Evolutionary conservation across 2,329 filamentous ascomycete genomes (phyloP).

Genomic region (Pseudocercospora vitis): DNA sequence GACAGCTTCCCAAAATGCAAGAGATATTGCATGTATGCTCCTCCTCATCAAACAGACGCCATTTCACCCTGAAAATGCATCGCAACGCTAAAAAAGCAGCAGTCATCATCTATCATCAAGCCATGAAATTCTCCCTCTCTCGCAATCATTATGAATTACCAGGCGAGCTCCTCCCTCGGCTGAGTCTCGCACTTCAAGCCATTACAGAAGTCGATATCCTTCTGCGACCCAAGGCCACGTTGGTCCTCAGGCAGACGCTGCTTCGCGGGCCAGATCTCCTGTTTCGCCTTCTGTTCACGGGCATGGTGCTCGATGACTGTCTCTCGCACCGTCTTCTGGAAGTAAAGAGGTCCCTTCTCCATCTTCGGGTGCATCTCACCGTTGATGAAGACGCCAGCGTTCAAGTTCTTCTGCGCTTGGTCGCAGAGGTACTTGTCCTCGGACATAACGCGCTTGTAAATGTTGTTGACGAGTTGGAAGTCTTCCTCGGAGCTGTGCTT

Average conservation of each 20-base stretch:
- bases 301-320: slow-evolving; percentile 50
- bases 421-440: slow-evolving; percentile 65
- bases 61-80: neutral
- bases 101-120: neutral
- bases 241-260: slow-evolving; percentile 36
- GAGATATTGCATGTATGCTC: too few relatives aligned
- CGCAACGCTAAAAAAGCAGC: neutral
- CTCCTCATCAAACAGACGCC: too few relatives aligned
- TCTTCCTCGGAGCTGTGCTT: slow-evolving; percentile 60
- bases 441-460: slow-evolving; percentile 64
- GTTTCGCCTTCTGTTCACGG: slow-evolving; percentile 40
- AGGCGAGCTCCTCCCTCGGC: slow-evolving; percentile 32
- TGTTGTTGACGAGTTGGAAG: slow-evolving; percentile 57
- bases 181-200: slow-evolving; percentile 27
- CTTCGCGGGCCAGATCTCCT: slow-evolving; percentile 57
- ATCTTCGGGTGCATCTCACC: slow-evolving; percentile 62
- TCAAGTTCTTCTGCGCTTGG: slow-evolving; percentile 61
- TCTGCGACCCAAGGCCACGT: slow-evolving; percentile 21
- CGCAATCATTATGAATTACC: too few relatives aligned
- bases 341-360: slow-evolving; percentile 59
- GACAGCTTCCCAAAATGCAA: neutral
- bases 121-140: too few relatives aligned
- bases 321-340: slow-evolving; percentile 55
- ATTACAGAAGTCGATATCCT: slow-evolving; percentile 35
- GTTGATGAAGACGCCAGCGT: slow-evolving; percentile 61